Conservation (phyloP, 1,139 yeast species). For the Debaryomyces subglobosus region DNA sequence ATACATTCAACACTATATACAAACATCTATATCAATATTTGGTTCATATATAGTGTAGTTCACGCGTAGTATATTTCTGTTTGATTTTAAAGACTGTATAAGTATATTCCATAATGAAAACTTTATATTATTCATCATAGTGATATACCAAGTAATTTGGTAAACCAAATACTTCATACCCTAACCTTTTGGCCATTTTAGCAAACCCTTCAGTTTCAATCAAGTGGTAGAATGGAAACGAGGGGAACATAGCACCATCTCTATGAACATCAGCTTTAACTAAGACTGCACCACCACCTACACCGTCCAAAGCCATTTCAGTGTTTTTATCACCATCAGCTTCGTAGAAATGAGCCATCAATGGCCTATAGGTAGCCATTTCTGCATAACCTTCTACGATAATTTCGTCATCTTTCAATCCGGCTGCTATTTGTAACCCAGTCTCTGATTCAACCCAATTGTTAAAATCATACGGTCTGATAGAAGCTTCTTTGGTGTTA, state of each 20-base stretch:
- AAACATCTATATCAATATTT: neutral
- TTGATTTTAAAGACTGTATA: neutral
- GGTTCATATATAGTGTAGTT: neutral
- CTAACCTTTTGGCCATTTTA: conserved; percentile 93
- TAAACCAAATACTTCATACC: conserved; percentile 87
- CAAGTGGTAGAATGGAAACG: conserved; percentile 94
- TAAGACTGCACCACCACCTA: conserved; percentile 94
- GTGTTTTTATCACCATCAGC: conserved; percentile 59
- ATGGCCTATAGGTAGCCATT: conserved; percentile 90
- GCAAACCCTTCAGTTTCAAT: conserved; percentile 99
- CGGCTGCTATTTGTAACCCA: conserved; percentile 73
- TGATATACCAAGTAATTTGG: conserved; percentile 95
- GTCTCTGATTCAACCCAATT: conserved; percentile 95
- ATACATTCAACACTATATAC: neutral
- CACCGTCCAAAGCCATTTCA: conserved; percentile 89
- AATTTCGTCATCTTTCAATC: conserved; percentile 83
- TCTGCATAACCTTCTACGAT: conserved; percentile 91
- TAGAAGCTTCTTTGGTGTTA: conserved; percentile 55
- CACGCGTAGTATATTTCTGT: neutral
- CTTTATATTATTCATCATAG: conserved; percentile 55
- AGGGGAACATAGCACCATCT: conserved; percentile 99
- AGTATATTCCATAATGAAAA: neutral
- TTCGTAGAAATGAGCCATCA: conserved; percentile 89
- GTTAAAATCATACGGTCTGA: conserved; percentile 92
- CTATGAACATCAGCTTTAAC: conserved; percentile 97